Conservation (phyloP, 306 rosid genomes). For the Citrullus mucosospermus region DNA sequence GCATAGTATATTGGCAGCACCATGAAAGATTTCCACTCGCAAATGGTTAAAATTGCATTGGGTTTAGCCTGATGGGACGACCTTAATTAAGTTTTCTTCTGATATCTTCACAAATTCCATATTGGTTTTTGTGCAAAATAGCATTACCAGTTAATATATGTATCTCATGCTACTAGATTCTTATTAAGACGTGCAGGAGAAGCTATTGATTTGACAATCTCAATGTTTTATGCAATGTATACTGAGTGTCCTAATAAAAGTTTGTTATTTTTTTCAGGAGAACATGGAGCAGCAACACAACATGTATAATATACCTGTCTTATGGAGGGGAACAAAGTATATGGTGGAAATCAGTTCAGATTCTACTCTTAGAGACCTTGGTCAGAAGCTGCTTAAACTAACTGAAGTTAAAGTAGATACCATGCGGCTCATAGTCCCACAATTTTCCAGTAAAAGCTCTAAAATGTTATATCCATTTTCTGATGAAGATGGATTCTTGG, state of each 20-base stretch:
- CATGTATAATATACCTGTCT: slow-evolving; percentile 24
- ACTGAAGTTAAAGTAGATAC: slow-evolving; percentile 65
- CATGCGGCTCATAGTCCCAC: slow-evolving; percentile 70
- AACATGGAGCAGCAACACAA: slow-evolving; percentile 40
- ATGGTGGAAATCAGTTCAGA: slow-evolving; percentile 30
- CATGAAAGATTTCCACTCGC: background rate
- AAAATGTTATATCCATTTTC: slow-evolving; percentile 71
- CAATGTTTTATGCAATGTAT: background rate
- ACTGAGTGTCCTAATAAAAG: background rate
- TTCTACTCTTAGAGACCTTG: slow-evolving; percentile 65
- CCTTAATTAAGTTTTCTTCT: background rate
- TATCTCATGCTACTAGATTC: background rate
- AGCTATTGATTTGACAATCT: background rate
- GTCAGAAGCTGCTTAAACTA: slow-evolving; percentile 47
- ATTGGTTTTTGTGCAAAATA: background rate
- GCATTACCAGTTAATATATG: background rate
- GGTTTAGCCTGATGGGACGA: background rate
- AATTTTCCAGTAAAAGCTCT: slow-evolving; percentile 33
- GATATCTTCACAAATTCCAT: background rate
- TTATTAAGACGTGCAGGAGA: background rate
- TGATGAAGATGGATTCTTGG: slow-evolving; percentile 43
- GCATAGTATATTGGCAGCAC: background rate
- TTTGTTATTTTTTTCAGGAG: slow-evolving; percentile 31
- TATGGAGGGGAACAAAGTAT: slow-evolving; percentile 77
- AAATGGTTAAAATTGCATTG: background rate